A percentile compares a stretch with the other conserved stretches of the same genome.
Conservation (phyloP, 768 basidiomycete species). For the Butyriboletus loyo region DNA sequence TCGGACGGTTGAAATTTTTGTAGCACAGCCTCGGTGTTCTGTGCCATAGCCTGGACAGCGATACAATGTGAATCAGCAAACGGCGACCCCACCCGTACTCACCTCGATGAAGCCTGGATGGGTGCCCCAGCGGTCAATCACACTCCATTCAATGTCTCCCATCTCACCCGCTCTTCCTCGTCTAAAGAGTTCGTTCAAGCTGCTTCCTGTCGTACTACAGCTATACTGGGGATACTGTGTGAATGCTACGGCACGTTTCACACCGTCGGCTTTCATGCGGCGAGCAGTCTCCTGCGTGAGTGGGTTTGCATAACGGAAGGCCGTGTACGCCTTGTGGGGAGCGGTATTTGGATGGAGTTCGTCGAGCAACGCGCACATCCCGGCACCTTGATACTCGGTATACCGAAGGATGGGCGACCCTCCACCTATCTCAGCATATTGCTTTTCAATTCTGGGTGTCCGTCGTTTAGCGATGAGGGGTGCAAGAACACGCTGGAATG, state of each 20-base stretch:
- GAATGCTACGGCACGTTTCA: constrained; percentile 91
- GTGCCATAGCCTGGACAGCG: constrained; percentile 73
- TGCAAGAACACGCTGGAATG: constrained; percentile 85
- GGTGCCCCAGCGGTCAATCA: constrained; percentile 97
- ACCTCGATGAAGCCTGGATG: constrained; percentile 95
- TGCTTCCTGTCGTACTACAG: constrained; percentile 97
- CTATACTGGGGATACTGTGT: constrained; percentile 99
- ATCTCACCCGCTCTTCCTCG: constrained; percentile 57
- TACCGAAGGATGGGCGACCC: constrained; percentile 94
- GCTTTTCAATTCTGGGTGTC: constrained; percentile 89
- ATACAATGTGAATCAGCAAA: constrained; percentile 1
- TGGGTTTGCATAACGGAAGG: constrained; percentile 91
- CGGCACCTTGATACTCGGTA: constrained; percentile 83
- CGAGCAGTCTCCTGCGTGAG: constrained; percentile 79
- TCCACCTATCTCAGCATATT: constrained; percentile 93
- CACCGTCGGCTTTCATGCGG: constrained; percentile 87
- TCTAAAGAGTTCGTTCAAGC: constrained; percentile 88
- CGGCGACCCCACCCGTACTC: constrained; percentile 19
- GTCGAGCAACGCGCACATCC: constrained; percentile 87
- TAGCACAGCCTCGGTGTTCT: constrained; percentile 81
- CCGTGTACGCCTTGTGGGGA: constrained; percentile 94
- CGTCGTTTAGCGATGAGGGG: constrained; percentile 86
- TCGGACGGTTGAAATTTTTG: constrained; percentile 69
- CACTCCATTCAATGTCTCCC: constrained; percentile 87
- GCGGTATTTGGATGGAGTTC: constrained; percentile 92